Base-by-base conservation (phyloP, 2,329 filamentous ascomycete genomes). In the Fusarium abutilonis region DNA sequence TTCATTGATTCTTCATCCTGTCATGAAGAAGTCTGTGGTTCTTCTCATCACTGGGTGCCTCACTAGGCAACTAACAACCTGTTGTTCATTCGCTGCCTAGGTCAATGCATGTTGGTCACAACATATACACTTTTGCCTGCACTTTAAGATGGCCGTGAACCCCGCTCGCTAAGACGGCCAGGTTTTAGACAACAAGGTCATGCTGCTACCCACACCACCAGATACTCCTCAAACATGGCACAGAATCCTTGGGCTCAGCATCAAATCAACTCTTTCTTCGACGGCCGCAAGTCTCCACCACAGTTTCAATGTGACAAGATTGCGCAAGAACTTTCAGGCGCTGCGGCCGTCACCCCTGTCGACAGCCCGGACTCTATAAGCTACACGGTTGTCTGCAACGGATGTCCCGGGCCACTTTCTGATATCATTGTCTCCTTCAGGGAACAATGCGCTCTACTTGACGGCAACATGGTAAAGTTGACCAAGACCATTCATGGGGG, bases 341-440 rank as follows among this genome's bases (percentile, higher is more conserved):
- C 66, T 9, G 63, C 55, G n/a, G 51, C 14, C 4, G 52, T 70
- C 5, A 52, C 52, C 40, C 60, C 55, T 2, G 68, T 73, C 1
- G 68, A 72, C 28, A 70, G 52, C 48, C 71, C 64, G 38, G 70
- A 70, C 26, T 72, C 66, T 14, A 63, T 69, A 60, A 72, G 70
- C 64, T 72, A 72, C 57, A 72, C 70, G 7, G 68, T 72, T 41
- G 26, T 73, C 36, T 70, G 66, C 48, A 63, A 31, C 42, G 35
- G 63, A 35, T 35, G 64, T 21, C 45, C 35, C n/a, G 49, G 39
- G 52, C 39, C 38, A 59, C 41, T 52, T 44, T 21, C 38, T 35
- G 44, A 61, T 43, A 38, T 57, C 17, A 35, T 63, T 40, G 28
- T 60, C 38, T 65, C 63, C 26, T 65, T 65, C 17, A 58, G 63